These are phyloP conservation scores for Umbelopsis sp. DNA, from an alignment of 371 early-diverging fungal species.

Conservation along the genomic window DNA sequence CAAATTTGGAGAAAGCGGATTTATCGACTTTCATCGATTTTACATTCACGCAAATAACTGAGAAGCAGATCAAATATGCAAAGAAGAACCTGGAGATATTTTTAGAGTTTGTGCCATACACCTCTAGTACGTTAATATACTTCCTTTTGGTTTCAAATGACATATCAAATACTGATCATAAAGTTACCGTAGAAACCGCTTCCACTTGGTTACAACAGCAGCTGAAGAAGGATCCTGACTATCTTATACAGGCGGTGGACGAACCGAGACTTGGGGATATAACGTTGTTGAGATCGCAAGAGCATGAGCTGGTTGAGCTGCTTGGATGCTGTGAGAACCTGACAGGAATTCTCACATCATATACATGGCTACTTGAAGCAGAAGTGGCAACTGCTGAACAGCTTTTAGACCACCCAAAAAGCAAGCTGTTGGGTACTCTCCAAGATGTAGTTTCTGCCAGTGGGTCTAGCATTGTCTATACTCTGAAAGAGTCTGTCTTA, in stretches of 20 bases:
- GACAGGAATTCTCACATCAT: conserved; percentile 38
- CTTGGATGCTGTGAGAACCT: conserved; percentile 30
- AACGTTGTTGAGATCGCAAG: conserved; percentile 10
- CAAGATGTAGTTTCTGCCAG: not conserved
- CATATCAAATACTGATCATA: not conserved
- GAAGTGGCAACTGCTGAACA: conserved; percentile 20
- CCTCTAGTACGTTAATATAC: conserved; percentile 24
- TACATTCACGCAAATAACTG: conserved; percentile 61
- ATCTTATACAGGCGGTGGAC: conserved; percentile 29
- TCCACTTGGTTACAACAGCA: not conserved
- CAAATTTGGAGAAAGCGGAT: conserved; percentile 47
- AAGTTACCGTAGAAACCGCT: not conserved
- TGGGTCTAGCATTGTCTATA: not conserved
- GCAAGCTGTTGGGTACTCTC: not conserved
- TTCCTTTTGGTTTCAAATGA: not conserved
- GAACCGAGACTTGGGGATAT: conserved; percentile 18
- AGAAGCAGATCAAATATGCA: conserved; percentile 61
- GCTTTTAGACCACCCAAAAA: not conserved
- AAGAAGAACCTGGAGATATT: conserved; percentile 60
- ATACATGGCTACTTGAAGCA: conserved; percentile 45
- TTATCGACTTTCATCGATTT: conserved; percentile 58
- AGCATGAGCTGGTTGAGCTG: not conserved
- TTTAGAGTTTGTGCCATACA: conserved; percentile 35
- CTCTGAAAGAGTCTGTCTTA: not conserved
- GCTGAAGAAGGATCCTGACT: not conserved